Conservation (phyloP, 768 basidiomycete species). For the Leucocoprinus birnbaumii region DNA sequence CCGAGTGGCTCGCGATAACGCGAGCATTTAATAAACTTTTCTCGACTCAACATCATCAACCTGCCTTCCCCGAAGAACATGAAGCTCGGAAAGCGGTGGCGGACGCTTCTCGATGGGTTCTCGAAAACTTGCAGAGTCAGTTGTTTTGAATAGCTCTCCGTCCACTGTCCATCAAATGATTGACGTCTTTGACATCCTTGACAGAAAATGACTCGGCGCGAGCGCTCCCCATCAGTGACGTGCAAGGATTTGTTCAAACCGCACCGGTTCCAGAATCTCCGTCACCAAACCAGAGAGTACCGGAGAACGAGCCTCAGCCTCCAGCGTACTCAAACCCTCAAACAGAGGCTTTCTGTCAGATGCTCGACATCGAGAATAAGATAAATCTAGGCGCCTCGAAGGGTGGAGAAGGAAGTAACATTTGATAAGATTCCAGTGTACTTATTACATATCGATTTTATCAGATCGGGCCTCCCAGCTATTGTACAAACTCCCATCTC, state of each 20-base stretch:
- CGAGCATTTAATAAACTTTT: conserved; percentile 84
- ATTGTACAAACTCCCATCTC: not conserved
- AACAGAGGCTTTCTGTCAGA: conserved; percentile 78
- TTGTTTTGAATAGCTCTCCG: not conserved
- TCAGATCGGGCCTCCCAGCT: too few species aligned
- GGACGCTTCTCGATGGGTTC: conserved; percentile 67
- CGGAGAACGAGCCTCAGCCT: conserved; percentile 19
- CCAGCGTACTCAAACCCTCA: conserved; percentile 85
- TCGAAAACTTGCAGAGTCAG: conserved; percentile 41
- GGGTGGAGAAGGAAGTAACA: not conserved
- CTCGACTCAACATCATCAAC: conserved; percentile 47
- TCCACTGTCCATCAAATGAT: not conserved
- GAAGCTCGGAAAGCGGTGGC: conserved; percentile 52
- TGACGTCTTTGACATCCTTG: not conserved
- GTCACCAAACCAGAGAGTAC: conserved; percentile 15
- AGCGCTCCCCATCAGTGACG: conserved; percentile 40
- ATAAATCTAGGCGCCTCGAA: conserved; percentile 26
- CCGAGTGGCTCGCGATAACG: conserved; percentile 92
- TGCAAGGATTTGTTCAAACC: conserved; percentile 69
- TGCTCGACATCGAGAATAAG: conserved; percentile 79
- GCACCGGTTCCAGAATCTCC: conserved; percentile 44
- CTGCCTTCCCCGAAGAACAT: conserved; percentile 56
- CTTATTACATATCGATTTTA: too few species aligned
- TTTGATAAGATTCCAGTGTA: not conserved
- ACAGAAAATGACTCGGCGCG: conserved; percentile 19